Conservation (phyloP, 169 alveolate species). For the Ichthyophthirius multifiliis region DNA sequence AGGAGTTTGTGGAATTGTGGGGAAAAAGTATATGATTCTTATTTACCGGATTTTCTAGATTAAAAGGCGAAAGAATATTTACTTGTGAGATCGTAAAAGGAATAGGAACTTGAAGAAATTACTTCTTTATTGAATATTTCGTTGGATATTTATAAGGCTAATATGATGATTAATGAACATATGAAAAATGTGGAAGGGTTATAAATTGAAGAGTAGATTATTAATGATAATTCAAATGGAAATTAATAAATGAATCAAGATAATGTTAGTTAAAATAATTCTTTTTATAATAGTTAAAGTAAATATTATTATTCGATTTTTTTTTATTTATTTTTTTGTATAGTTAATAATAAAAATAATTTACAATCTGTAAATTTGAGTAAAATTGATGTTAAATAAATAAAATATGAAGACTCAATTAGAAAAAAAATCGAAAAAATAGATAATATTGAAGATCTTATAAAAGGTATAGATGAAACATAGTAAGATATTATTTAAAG, state of each 20-base stretch:
- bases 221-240: not conserved
- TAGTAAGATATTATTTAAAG: conserved; percentile 1
- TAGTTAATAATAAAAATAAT: too few relatives aligned
- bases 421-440: not conserved
- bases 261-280: not conserved
- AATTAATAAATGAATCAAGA: not conserved
- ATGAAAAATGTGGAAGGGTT: conserved; percentile 1
- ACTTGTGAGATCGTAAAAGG: not conserved
- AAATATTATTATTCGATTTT: not conserved
- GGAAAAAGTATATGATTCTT: conserved; percentile 6
- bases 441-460: not conserved
- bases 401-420: not conserved
- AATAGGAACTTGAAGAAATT: not conserved
- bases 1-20: not conserved
- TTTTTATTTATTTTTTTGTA: too few relatives aligned
- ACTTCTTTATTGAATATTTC: not conserved
- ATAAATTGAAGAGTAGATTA: not conserved
- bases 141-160: not conserved
- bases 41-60: conserved; percentile 27
- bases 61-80: conserved; percentile 34
- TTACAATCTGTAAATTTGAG: not conserved
- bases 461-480: not conserved
- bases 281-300: not conserved
- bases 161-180: conserved; percentile 6
- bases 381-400: not conserved